A percentile compares a stretch with the other conserved stretches of the same genome.
phyloP scores from a whole-genome alignment of 1,284 basidiomycete species.

The Ceratobasidium sp. region DNA sequence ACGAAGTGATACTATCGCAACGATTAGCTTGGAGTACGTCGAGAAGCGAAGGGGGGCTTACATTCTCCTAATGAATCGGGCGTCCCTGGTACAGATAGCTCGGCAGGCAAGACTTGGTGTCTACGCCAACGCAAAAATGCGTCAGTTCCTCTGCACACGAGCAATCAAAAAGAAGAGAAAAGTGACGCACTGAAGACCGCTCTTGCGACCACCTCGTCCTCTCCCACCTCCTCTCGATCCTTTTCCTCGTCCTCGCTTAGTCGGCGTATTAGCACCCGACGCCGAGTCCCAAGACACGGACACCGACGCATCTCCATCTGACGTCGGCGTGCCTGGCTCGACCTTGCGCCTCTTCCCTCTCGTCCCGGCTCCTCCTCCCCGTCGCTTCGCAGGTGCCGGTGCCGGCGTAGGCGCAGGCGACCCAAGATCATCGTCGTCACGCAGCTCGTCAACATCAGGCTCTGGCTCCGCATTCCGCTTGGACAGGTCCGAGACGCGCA shows the following conservation, averaged over 20 bases:
- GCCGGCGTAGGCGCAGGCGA: not conserved
- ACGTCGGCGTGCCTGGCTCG: constrained; percentile 1
- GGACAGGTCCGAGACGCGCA: constrained; percentile 27
- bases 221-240: constrained; percentile 24
- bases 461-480: not conserved
- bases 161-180: not conserved
- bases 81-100: constrained; percentile 23
- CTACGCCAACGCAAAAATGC: not conserved
- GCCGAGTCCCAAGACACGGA: constrained; percentile 9
- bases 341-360: constrained; percentile 38
- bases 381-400: constrained; percentile 11
- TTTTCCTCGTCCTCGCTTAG: constrained; percentile 34
- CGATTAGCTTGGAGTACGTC: not conserved
- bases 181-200: constrained; percentile 21
- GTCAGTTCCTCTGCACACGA: not conserved
- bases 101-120: constrained; percentile 22
- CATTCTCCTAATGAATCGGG: constrained; percentile 26
- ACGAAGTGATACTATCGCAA: constrained; percentile 18
- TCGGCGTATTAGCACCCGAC: not conserved
- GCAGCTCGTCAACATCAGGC: not conserved
- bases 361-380: constrained; percentile 10
- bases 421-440: not conserved
- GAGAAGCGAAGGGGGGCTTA: not conserved
- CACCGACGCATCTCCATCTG: not conserved
- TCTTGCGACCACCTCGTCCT: constrained; percentile 30